Evolutionary conservation across 768 basidiomycete species (phyloP).

Genomic region (Pholiota molesta): DNA sequence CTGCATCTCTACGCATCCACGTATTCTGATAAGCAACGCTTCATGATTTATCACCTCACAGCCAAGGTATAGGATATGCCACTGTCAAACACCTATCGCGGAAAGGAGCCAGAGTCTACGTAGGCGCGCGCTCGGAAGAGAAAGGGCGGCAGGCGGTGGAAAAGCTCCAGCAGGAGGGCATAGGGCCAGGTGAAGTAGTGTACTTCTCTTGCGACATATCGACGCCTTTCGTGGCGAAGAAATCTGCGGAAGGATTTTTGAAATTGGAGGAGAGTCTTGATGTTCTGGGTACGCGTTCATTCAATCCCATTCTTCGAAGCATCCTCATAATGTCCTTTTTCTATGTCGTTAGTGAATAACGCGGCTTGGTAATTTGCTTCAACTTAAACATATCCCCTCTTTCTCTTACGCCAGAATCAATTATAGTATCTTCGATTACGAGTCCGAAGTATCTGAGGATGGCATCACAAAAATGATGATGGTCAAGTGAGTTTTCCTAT

Average conservation of each 20-base stretch:
- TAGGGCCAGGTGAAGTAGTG: constrained; percentile 2
- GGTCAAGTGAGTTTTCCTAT: not conserved
- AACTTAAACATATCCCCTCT: not conserved
- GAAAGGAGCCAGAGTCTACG: constrained; percentile 3
- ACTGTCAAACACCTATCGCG: constrained; percentile 5
- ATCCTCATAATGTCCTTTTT: not conserved
- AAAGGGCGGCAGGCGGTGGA: constrained; percentile 2
- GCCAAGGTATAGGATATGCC: constrained; percentile 5
- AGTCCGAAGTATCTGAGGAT: not conserved
- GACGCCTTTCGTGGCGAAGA: not conserved
- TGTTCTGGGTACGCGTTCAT: not conserved
- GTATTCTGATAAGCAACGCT: not conserved
- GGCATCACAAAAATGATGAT: not conserved
- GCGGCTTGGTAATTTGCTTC: constrained; percentile 8
- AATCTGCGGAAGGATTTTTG: not conserved
- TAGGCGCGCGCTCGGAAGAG: constrained; percentile 1
- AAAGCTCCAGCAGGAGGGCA: not conserved
- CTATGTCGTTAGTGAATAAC: constrained; percentile 10
- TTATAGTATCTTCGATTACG: constrained; percentile 8
- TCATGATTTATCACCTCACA: not conserved
- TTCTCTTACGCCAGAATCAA: not conserved
- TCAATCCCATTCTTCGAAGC: not conserved
- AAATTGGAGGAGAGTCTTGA: constrained; percentile 4
- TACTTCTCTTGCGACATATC: constrained; percentile 5
- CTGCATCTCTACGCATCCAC: not conserved